A percentile compares a stretch with the other conserved stretches of the same genome.
Conservation (phyloP, 371 early-diverging fungal genomes). For the Coemansia sp. region DNA sequence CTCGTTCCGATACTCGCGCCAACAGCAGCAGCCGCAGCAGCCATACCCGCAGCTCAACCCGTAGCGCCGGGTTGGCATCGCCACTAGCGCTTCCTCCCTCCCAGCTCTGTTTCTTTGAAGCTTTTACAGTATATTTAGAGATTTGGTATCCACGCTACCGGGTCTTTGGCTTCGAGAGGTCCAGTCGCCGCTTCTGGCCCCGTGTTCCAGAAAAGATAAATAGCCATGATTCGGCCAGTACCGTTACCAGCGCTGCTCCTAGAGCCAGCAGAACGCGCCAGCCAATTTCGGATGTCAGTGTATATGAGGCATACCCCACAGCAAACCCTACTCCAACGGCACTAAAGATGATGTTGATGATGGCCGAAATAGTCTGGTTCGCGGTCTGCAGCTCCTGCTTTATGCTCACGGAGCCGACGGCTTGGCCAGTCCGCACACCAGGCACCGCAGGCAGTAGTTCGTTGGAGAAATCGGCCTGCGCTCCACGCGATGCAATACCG, state of each 20-base stretch:
- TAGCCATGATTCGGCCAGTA: conserved; percentile 36
- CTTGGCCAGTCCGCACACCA: conserved; percentile 29
- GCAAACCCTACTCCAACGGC: conserved; percentile 52
- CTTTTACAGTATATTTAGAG: too few species aligned
- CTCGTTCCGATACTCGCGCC: conserved; percentile 31
- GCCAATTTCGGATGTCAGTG: conserved; percentile 42
- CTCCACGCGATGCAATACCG: background rate
- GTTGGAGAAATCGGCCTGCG: too few species aligned
- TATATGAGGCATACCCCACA: conserved; percentile 45
- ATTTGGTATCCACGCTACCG: background rate
- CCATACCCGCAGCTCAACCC: conserved; percentile 21
- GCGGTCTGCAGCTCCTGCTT: conserved; percentile 35
- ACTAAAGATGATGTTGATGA: conserved; percentile 51
- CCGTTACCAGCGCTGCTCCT: conserved; percentile 20
- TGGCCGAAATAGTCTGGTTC: conserved; percentile 31
- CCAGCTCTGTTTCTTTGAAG: too few species aligned
- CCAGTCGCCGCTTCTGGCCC: conserved; percentile 31
- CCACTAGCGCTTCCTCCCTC: too few species aligned
- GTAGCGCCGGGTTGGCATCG: background rate
- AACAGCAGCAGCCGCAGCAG: conserved; percentile 24
- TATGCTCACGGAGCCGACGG: conserved; percentile 1
- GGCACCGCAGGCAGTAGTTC: conserved; percentile 32
- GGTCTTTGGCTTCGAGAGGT: too few species aligned
- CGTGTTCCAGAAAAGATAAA: conserved; percentile 31
- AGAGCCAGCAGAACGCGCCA: conserved; percentile 37